Evolutionary conservation across 306 rosid species (phyloP).

Genomic region (Casuarina glauca): DNA sequence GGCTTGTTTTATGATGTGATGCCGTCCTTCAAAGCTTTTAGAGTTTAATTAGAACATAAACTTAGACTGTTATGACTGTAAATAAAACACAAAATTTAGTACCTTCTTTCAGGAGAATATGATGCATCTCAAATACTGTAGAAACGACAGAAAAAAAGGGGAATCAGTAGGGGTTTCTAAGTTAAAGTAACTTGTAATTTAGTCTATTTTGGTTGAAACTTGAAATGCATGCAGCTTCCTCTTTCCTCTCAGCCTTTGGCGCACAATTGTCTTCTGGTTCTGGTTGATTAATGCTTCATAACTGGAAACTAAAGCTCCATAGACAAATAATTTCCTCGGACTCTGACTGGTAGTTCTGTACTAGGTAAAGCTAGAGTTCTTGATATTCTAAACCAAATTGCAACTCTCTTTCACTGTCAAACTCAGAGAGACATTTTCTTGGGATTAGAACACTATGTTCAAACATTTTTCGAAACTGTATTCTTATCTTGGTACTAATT

Average conservation of each 20-base stretch:
- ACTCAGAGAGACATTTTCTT: not conserved
- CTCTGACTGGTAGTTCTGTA: not conserved
- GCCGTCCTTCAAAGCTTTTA: not conserved
- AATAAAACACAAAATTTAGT: too few species aligned
- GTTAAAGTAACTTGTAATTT: not conserved
- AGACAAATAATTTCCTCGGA: not conserved
- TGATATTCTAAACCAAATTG: not conserved
- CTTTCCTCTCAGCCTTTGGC: not conserved
- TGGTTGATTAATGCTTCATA: not conserved
- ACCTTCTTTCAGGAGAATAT: too few species aligned
- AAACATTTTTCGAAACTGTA: not conserved
- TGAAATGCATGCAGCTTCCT: not conserved
- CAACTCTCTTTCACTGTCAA: too few species aligned
- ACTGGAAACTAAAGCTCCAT: not conserved
- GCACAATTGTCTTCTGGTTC: not conserved
- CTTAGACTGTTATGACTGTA: not conserved
- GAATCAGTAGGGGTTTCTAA: not conserved
- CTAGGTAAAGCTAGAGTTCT: not conserved
- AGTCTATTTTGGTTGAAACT: constrained; percentile 1
- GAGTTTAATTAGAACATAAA: not conserved
- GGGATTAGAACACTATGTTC: not conserved
- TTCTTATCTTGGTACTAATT: constrained; percentile 22
- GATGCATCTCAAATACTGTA: not conserved
- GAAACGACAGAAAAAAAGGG: not conserved
- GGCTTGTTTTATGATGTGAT: not conserved